Conservation (phyloP, 116 monocot genomes). For the Iris pallida region DNA sequence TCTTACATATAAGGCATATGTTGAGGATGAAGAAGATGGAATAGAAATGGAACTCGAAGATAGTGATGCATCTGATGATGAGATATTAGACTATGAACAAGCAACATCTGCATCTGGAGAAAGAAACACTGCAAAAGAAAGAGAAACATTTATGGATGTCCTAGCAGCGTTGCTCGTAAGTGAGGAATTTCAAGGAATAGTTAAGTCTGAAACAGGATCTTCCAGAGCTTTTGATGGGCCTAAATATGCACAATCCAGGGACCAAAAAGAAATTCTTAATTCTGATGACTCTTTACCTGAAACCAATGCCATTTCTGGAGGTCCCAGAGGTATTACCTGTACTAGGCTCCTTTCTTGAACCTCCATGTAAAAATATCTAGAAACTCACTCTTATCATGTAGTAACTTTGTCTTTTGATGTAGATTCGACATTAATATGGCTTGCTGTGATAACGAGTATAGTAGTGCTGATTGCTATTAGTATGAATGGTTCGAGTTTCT, state of each 20-base stretch:
- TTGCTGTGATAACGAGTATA: constrained; percentile 71
- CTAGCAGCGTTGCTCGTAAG: constrained; percentile 81
- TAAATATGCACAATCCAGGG: background rate
- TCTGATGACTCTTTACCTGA: constrained; percentile 20
- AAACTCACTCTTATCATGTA: background rate
- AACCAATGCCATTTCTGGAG: background rate
- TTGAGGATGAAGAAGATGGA: constrained; percentile 73
- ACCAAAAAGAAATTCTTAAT: constrained; percentile 14
- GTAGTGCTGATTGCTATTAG: constrained; percentile 69
- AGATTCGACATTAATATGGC: constrained; percentile 76
- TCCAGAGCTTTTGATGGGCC: constrained; percentile 21
- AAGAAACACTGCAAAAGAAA: constrained; percentile 27
- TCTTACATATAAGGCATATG: constrained; percentile 78
- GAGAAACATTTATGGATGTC: constrained; percentile 82
- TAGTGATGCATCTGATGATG: constrained; percentile 61
- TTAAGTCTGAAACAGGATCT: constrained; percentile 60
- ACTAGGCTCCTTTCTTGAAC: background rate
- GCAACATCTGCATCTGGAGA: background rate
- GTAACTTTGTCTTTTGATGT: constrained; percentile 13
- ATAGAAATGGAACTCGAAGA: constrained; percentile 18
- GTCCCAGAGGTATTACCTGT: background rate
- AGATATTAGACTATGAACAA: constrained; percentile 28
- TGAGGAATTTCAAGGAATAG: constrained; percentile 91
- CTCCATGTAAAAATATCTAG: background rate
- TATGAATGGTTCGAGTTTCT: constrained; percentile 58